Base-by-base conservation (phyloP, 768 basidiomycete genomes). In the Boletus subcaerulescens region DNA sequence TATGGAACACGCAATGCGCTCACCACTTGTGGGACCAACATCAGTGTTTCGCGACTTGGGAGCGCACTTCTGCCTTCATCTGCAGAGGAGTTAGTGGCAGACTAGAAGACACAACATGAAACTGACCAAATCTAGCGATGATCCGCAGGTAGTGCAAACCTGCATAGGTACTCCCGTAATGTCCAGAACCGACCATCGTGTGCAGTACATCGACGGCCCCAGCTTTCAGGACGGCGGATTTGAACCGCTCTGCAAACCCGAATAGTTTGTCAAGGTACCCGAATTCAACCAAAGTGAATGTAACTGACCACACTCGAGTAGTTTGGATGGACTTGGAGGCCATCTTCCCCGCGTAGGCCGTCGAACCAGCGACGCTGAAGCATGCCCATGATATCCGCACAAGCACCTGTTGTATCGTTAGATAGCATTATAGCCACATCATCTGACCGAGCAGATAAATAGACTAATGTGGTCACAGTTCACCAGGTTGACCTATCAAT, bases 111-210 rank as follows among this genome's bases (percentile, higher is more conserved):
- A 38, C 17, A 5, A 33, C 17, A 36, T 11, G 40, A 12, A 13
- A n/a, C 60, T 12, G 7, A 68, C 67, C 63, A 10, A 61, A 57
- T 53, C 53, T 35, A 45, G 60, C 55, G 18, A 70, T 29, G 0
- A 55, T 32, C 5, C 59, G 68, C 2, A 69, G 44, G 39, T 69
- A 69, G 36, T 67, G 61, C 43, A 69, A 48, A 5, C 60, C 60
- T 5, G 65, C 64, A 13, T 61, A 60, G 2, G 43, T 49, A 2
- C 41, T 50, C 31, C 57, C 57, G 31, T 57, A 45, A 1, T 41
- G 22, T 41, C 36, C 53, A 12, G 47, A 33, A 15, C 45, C 39
- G 5, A 69, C 35, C 63, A 69, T 67, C 12, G 39, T 36, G 10
- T 47, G 39, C 15, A 69, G 35, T 8, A 36, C 53, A 3, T 44